A percentile compares a stretch with the other conserved stretches of the same genome.
These are phyloP conservation scores for Xylaria grammica DNA, from an alignment of 495 filamentous ascomycete genomes.

Conservation along the genomic window DNA sequence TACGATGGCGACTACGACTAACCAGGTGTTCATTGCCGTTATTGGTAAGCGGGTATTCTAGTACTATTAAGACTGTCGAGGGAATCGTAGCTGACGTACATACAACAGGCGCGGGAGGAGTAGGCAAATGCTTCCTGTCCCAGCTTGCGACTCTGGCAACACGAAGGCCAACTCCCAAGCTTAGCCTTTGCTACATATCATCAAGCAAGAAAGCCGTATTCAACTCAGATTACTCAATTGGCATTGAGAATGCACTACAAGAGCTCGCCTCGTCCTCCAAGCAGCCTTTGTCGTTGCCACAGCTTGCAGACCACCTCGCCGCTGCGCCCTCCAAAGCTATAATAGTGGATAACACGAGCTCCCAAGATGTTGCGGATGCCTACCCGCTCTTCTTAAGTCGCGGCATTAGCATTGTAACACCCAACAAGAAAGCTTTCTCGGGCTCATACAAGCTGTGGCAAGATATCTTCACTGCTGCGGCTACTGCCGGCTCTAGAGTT, in stretches of 20 bases:
- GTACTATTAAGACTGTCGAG: constrained; percentile 4
- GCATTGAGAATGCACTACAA: constrained; percentile 57
- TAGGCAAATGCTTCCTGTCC: constrained; percentile 86
- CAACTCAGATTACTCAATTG: constrained; percentile 63
- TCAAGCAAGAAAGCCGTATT: constrained; percentile 80
- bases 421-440: constrained; percentile 98
- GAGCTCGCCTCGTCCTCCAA: constrained; percentile 62
- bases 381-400: constrained; percentile 79
- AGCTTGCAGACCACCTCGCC: constrained; percentile 73
- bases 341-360: constrained; percentile 93
- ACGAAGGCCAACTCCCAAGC: constrained; percentile 58
- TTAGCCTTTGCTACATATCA: constrained; percentile 79
- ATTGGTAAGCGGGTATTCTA: constrained; percentile 42
- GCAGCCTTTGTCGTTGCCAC: constrained; percentile 62
- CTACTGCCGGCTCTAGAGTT: constrained; percentile 69
- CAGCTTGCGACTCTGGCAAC: constrained; percentile 69
- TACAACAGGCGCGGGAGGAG: constrained; percentile 81
- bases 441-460: constrained; percentile 76
- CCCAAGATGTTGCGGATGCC: constrained; percentile 72
- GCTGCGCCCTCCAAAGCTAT: constrained; percentile 73
- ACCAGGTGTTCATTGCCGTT: constrained; percentile 51
- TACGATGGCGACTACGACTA: constrained; percentile 28
- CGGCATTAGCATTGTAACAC: constrained; percentile 89
- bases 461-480: constrained; percentile 73
- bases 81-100: constrained; percentile 24